Evolutionary conservation across 352 stramenopile genomes (phyloP).

Genomic region (Phytophthora meadii): DNA sequence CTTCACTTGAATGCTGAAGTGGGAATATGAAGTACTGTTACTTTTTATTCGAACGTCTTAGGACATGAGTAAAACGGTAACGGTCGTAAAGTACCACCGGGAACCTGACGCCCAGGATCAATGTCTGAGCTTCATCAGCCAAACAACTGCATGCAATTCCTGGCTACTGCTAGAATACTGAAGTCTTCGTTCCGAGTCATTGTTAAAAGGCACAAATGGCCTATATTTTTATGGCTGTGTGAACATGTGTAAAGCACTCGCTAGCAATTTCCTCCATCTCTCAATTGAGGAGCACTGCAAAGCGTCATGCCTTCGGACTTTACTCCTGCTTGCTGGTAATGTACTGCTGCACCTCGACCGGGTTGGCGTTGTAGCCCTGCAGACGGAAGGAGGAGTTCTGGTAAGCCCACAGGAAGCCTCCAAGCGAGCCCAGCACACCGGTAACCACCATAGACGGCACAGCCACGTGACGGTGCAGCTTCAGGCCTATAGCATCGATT

Average conservation of each 20-base stretch:
- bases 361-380: slow-evolving; percentile 74
- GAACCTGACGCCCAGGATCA: no score
- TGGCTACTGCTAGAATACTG: no score
- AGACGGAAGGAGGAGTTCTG: slow-evolving; percentile 86
- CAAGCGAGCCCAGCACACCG: slow-evolving; percentile 74
- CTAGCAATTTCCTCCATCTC: not conserved
- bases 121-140: no score
- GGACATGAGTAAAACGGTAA: slow-evolving; percentile 2
- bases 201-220: slow-evolving; percentile 23
- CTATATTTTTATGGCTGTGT: slow-evolving; percentile 36
- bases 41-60: not conserved
- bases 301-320: not conserved
- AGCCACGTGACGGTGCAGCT: slow-evolving; percentile 68
- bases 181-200: not conserved
- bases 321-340: slow-evolving; percentile 53
- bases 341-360: slow-evolving; percentile 69
- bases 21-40: slow-evolving; percentile 15
- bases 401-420: slow-evolving; percentile 81
- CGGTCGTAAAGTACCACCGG: no score
- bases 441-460: slow-evolving; percentile 81
- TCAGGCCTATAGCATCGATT: slow-evolving; percentile 40
- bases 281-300: not conserved
- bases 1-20: slow-evolving; percentile 12
- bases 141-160: no score
- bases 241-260: slow-evolving; percentile 21